Evolutionary conservation across 805 yeast species (phyloP).

Genomic region (Metschnikowia noctiluminum): DNA sequence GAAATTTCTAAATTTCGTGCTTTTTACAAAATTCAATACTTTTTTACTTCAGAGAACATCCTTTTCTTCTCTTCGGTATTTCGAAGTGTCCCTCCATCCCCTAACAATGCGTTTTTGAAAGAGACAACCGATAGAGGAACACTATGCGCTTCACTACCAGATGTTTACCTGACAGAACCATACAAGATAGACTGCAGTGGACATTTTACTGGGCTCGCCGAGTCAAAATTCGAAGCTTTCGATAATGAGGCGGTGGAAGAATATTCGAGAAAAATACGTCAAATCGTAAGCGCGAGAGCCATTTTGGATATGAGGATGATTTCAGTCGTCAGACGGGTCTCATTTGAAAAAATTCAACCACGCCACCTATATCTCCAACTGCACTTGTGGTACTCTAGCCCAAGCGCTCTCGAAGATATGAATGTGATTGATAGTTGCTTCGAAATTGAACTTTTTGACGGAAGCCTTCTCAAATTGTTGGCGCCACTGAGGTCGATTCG

Average conservation of each 20-base stretch:
- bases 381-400: conserved; percentile 29
- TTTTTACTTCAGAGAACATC: conserved; percentile 58
- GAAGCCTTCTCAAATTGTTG: conserved; percentile 46
- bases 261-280: conserved; percentile 56
- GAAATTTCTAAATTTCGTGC: conserved; percentile 34
- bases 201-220: conserved; percentile 62
- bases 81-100: conserved; percentile 61
- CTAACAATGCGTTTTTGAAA: conserved; percentile 24
- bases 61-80: conserved; percentile 55
- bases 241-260: conserved; percentile 66
- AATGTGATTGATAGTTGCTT: conserved; percentile 47
- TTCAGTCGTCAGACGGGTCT: conserved; percentile 34
- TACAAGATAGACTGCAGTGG: conserved; percentile 47
- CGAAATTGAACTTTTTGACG: conserved; percentile 48
- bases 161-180: conserved; percentile 48
- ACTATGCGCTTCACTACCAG: conserved; percentile 26
- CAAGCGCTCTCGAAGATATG: conserved; percentile 23
- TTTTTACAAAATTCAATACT: conserved; percentile 56
- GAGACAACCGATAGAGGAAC: conserved; percentile 15
- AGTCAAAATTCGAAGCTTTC: conserved; percentile 40
- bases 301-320: conserved; percentile 59
- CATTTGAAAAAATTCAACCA: conserved; percentile 17
- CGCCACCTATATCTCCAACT: conserved; percentile 28
- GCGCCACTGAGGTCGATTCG: conserved; percentile 51
- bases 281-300: conserved; percentile 55